A percentile compares a stretch with the other conserved stretches of the same genome.
phyloP scores from a whole-genome alignment of 345 rosid species.

The Eutrema heterophyllum region DNA sequence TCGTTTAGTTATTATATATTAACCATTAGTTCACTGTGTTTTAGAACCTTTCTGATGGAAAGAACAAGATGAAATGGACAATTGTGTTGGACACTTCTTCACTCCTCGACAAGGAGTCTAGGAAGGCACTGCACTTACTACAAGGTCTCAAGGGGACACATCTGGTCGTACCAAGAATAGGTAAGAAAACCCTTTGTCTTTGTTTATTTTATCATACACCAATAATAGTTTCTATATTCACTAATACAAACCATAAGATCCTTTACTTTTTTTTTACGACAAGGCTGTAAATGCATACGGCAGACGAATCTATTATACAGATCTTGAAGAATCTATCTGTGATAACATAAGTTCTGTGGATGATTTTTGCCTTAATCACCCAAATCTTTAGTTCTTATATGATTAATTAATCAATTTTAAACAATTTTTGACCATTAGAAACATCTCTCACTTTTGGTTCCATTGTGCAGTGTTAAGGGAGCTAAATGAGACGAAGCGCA shows the following conservation, averaged over 20 bases:
- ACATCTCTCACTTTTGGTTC: background rate
- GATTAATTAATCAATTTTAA: background rate
- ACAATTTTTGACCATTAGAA: background rate
- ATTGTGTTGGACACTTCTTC: conserved; percentile 69
- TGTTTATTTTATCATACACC: background rate
- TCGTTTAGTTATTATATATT: background rate
- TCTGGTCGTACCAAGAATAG: conserved; percentile 64
- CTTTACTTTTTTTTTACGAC: background rate
- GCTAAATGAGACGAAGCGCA: conserved; percentile 54
- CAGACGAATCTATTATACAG: background rate
- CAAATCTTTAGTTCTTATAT: background rate
- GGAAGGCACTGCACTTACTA: conserved; percentile 67
- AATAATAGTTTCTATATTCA: background rate
- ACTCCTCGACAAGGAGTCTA: conserved; percentile 61
- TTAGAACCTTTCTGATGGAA: conserved; percentile 41
- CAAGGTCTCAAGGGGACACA: conserved; percentile 86
- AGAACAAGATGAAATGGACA: conserved; percentile 57
- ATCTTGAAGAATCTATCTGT: background rate
- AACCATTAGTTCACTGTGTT: conserved; percentile 15
- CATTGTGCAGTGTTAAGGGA: conserved; percentile 58
- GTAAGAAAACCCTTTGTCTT: conserved; percentile 32
- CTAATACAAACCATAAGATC: background rate
- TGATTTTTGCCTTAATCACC: background rate
- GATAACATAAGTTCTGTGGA: background rate
- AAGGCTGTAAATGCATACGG: background rate